A percentile compares a stretch with the other conserved stretches of the same genome.
Conservation (phyloP, 2,329 filamentous ascomycete species). For the Botrytis tulipae region DNA sequence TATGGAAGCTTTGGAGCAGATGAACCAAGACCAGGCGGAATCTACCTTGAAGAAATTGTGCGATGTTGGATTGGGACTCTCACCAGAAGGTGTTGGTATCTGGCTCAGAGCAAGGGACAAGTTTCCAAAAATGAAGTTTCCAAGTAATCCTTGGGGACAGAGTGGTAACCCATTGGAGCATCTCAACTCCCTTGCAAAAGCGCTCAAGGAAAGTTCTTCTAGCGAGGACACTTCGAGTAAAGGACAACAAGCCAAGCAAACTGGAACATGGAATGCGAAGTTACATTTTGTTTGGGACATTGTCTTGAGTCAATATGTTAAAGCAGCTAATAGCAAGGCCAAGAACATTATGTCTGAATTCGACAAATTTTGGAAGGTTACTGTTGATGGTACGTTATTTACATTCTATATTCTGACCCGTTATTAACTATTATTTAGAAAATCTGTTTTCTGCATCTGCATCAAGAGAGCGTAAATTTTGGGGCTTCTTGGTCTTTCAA, state of each 20-base stretch:
- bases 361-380: constrained; percentile 78
- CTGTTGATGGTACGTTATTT: constrained; percentile 73
- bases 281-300: constrained; percentile 87
- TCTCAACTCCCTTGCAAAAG: constrained; percentile 65
- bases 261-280: constrained; percentile 75
- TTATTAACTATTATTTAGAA: constrained; percentile 49
- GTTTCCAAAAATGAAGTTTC: constrained; percentile 64
- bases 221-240: constrained; percentile 49
- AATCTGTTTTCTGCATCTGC: constrained; percentile 79
- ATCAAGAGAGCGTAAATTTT: constrained; percentile 86
- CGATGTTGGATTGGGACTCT: constrained; percentile 67
- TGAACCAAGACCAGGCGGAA: constrained; percentile 55
- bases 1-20: constrained; percentile 67
- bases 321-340: constrained; percentile 36
- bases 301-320: constrained; percentile 58
- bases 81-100: constrained; percentile 83
- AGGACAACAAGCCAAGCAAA: constrained; percentile 44
- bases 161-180: constrained; percentile 72
- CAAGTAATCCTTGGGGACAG: constrained; percentile 67
- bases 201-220: constrained; percentile 73
- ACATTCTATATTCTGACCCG: background rate
- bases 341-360: constrained; percentile 48
- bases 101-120: constrained; percentile 71
- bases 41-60: constrained; percentile 61
- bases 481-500: constrained; percentile 84